phyloP scores from a whole-genome alignment of 208 protist species.

The Borovskyia barvae region DNA sequence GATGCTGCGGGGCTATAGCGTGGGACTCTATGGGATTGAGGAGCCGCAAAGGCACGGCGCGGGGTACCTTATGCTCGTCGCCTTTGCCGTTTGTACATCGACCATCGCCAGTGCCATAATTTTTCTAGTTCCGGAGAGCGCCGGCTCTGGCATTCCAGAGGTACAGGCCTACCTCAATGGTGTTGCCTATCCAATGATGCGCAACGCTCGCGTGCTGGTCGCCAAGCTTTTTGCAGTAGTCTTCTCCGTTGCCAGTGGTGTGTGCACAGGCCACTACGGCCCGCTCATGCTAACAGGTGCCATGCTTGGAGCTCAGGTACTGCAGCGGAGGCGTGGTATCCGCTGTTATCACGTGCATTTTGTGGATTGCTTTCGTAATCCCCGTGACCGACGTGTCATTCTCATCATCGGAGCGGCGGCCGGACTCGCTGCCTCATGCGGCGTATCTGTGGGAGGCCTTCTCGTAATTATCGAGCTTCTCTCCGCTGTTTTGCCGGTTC shows the following conservation, averaged over 20 bases:
- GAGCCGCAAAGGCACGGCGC: constrained; percentile 21
- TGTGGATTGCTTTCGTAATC: constrained; percentile 60
- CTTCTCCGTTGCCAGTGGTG: constrained; percentile 44
- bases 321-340: constrained; percentile 37
- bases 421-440: constrained; percentile 47
- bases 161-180: constrained; percentile 61
- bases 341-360: constrained; percentile 46
- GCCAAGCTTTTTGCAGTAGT: constrained; percentile 35
- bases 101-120: constrained; percentile 34
- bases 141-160: constrained; percentile 40
- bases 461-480: constrained; percentile 56
- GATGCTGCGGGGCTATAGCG: constrained; percentile 25
- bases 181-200: constrained; percentile 41
- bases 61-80: constrained; percentile 32
- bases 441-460: constrained; percentile 49
- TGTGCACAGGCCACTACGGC: constrained; percentile 47
- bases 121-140: constrained; percentile 36
- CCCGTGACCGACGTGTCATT: constrained; percentile 46
- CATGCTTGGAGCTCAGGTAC: constrained; percentile 50
- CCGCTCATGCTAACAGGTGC: constrained; percentile 41
- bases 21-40: constrained; percentile 21
- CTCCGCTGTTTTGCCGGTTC: constrained; percentile 44
- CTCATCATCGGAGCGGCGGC: constrained; percentile 48
- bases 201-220: constrained; percentile 32
- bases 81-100: constrained; percentile 30